Percentiles rank a stretch among this genome's conserved stretches.
Evolutionary conservation across 768 basidiomycete species (phyloP).

Genomic region (Termitomyces sp.): DNA sequence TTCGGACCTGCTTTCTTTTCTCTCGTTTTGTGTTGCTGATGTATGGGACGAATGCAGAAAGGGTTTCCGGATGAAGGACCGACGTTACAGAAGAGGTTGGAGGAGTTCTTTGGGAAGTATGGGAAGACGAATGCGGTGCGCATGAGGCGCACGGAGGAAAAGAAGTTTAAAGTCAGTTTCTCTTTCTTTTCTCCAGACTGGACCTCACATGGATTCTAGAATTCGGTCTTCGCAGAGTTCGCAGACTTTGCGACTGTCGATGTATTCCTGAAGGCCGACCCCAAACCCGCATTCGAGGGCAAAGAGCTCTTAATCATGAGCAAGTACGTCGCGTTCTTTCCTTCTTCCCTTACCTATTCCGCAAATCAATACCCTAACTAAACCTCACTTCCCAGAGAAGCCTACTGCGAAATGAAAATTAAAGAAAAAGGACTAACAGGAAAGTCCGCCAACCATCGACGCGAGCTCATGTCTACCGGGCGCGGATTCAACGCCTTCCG

Average conservation of each 20-base stretch:
- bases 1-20: neutral
- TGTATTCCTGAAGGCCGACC: constrained; percentile 75
- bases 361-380: neutral
- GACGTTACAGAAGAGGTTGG: constrained; percentile 67
- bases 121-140: constrained; percentile 80
- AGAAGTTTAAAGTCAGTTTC: constrained; percentile 76
- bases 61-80: constrained; percentile 71
- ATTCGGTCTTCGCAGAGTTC: constrained; percentile 93
- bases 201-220: constrained; percentile 36
- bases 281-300: constrained; percentile 78
- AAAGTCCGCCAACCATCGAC: constrained; percentile 59
- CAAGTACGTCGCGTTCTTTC: constrained; percentile 51
- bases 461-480: constrained; percentile 46
- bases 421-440: constrained; percentile 88
- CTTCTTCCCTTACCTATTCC: neutral
- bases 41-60: constrained; percentile 53
- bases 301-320: constrained; percentile 80
- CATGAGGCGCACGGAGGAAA: constrained; percentile 81
- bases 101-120: constrained; percentile 76
- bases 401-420: constrained; percentile 94
- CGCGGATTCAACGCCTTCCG: constrained; percentile 80
- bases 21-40: neutral
- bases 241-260: constrained; percentile 64
- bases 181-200: neutral
- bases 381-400: constrained; percentile 45